Conservation (phyloP, 2,329 filamentous ascomycete genomes). For the Penicillium griseofulvum region DNA sequence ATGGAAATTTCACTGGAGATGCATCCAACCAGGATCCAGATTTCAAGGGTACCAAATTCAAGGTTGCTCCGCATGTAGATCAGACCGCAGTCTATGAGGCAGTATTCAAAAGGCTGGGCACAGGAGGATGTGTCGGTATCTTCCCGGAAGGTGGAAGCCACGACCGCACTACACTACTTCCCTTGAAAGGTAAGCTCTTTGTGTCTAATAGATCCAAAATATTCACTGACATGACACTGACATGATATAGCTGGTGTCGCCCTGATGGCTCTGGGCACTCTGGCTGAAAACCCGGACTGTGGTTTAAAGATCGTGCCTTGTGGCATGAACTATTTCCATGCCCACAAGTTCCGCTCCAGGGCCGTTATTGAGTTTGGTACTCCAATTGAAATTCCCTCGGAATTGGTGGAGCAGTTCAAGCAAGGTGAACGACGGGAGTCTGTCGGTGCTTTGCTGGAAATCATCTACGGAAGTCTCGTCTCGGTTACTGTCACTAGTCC, state of each 20-base stretch:
- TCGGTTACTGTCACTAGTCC: slow-evolving; percentile 89
- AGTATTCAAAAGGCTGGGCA: slow-evolving; percentile 78
- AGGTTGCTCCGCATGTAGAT: slow-evolving; percentile 87
- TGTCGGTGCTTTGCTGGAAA: slow-evolving; percentile 79
- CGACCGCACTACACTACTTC: slow-evolving; percentile 85
- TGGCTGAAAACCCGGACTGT: slow-evolving; percentile 81
- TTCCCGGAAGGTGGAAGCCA: slow-evolving; percentile 97
- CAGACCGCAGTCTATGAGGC: slow-evolving; percentile 91
- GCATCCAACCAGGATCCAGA: slow-evolving; percentile 55
- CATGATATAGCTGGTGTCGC: slow-evolving; percentile 72
- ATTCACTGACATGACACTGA: slow-evolving; percentile 1
- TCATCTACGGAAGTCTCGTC: slow-evolving; percentile 78
- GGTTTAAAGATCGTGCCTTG: slow-evolving; percentile 93
- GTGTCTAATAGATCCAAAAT: not conserved
- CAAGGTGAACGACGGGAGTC: slow-evolving; percentile 80
- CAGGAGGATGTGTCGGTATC: slow-evolving; percentile 88
- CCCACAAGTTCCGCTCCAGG: slow-evolving; percentile 95
- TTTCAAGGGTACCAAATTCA: slow-evolving; percentile 77
- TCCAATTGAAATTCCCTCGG: slow-evolving; percentile 77
- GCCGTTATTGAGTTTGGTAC: slow-evolving; percentile 94
- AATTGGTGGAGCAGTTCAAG: slow-evolving; percentile 82
- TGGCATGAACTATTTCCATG: slow-evolving; percentile 99
- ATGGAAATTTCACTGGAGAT: slow-evolving; percentile 60
- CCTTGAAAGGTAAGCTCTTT: slow-evolving; percentile 65
- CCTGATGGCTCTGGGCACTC: slow-evolving; percentile 91